These are phyloP conservation scores for Silybum marianum DNA, from an alignment of 129 eudicot species.

Conservation along the genomic window DNA sequence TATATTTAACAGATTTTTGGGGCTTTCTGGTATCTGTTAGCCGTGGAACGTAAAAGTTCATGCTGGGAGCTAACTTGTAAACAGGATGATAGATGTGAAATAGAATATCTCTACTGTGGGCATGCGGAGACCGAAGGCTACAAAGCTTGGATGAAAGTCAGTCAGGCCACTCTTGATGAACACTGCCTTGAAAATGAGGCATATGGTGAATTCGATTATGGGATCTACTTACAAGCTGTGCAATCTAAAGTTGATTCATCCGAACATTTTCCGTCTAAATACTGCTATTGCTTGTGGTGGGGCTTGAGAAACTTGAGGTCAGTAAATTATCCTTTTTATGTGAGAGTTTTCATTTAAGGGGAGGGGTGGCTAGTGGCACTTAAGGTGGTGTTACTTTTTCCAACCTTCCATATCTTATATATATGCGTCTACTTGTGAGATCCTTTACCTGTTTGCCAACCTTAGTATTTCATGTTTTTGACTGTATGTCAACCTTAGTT, in stretches of 20 bases:
- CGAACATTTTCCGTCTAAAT: slow-evolving; percentile 62
- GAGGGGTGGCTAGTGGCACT: neutral
- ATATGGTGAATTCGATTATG: slow-evolving; percentile 50
- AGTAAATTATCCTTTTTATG: slow-evolving; percentile 9
- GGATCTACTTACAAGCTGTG: slow-evolving; percentile 74
- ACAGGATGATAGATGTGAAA: slow-evolving; percentile 46
- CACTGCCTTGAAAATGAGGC: slow-evolving; percentile 55
- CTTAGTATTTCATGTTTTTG: no score
- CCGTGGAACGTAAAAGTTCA: slow-evolving; percentile 79
- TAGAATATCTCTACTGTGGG: slow-evolving; percentile 59
- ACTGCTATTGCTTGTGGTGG: slow-evolving; percentile 95
- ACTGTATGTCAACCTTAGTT: no score
- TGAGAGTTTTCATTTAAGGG: neutral
- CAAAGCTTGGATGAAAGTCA: slow-evolving; percentile 52
- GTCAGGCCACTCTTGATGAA: slow-evolving; percentile 44
- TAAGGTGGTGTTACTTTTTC: no score
- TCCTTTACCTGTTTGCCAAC: neutral
- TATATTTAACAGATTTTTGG: slow-evolving; percentile 65
- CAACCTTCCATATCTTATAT: neutral
- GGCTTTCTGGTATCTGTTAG: slow-evolving; percentile 91
- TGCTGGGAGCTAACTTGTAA: slow-evolving; percentile 80
- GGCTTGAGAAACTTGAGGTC: slow-evolving; percentile 88
- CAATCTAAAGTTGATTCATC: slow-evolving; percentile 67
- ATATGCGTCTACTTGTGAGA: neutral
- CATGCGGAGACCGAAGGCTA: slow-evolving; percentile 27